Evolutionary conservation across 2,329 filamentous ascomycete genomes (phyloP).

Genomic region (Rutstroemia sp.): DNA sequence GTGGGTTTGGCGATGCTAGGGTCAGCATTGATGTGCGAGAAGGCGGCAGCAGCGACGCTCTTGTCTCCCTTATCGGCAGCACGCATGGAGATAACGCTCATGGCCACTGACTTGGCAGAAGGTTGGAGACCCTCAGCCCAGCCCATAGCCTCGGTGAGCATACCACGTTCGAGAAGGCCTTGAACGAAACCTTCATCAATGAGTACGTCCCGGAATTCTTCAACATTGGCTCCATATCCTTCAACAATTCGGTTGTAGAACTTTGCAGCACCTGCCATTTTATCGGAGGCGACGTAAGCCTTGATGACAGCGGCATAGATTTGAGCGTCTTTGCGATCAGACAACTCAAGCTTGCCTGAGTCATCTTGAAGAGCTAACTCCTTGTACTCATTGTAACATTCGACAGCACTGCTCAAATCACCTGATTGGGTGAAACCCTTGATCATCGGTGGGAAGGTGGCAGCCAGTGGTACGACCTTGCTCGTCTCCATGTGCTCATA

Average conservation of each 20-base stretch:
- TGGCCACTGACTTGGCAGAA: constrained; percentile 51
- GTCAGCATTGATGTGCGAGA: constrained; percentile 47
- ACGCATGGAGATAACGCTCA: constrained; percentile 65
- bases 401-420: constrained; percentile 80
- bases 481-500: constrained; percentile 86
- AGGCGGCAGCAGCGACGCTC: constrained; percentile 60
- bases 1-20: constrained; percentile 50
- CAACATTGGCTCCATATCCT: constrained; percentile 49
- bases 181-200: constrained; percentile 71
- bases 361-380: constrained; percentile 80
- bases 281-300: constrained; percentile 76
- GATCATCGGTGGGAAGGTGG: constrained; percentile 90
- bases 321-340: constrained; percentile 68
- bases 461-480: constrained; percentile 65
- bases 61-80: constrained; percentile 76
- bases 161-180: constrained; percentile 62
- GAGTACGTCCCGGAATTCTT: constrained; percentile 63
- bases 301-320: constrained; percentile 90
- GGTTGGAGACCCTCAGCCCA: constrained; percentile 61
- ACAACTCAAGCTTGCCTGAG: constrained; percentile 58
- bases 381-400: constrained; percentile 94
- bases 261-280: constrained; percentile 71
- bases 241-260: constrained; percentile 77
- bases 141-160: constrained; percentile 65
- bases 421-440: constrained; percentile 78